Conservation (phyloP, 73 alveolate species). For the Stentor coeruleus region DNA sequence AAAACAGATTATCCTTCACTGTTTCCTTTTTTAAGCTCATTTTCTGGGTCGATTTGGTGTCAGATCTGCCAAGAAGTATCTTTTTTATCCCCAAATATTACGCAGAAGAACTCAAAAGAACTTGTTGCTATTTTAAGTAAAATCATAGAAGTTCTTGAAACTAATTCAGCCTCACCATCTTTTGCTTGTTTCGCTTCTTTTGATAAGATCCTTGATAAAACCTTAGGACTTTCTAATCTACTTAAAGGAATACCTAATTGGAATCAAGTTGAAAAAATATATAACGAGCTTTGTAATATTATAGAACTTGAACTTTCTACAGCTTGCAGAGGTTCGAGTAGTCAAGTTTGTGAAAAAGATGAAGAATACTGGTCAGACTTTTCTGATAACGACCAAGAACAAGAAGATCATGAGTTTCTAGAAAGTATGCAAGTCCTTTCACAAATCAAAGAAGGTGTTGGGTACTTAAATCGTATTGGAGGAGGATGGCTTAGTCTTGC, state of each 20-base stretch:
- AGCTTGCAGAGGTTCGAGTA: background rate
- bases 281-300: background rate
- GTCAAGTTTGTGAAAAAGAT: background rate
- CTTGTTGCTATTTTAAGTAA: background rate
- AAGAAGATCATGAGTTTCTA: background rate
- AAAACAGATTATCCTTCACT: background rate
- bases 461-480: background rate
- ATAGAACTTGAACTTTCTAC: background rate
- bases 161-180: background rate
- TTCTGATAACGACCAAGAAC: constrained; percentile 1
- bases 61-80: constrained; percentile 7
- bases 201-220: background rate
- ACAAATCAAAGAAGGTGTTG: background rate
- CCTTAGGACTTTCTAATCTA: background rate
- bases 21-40: background rate
- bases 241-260: background rate
- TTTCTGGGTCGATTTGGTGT: background rate
- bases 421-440: background rate
- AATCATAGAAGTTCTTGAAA: background rate
- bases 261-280: background rate
- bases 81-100: background rate
- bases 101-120: background rate
- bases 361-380: constrained; percentile 8
- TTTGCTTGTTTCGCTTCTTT: background rate
- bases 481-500: background rate